These are phyloP conservation scores for Asparagopsis taxiformis DNA, from an alignment of 31 red algal genomes.

Conservation along the genomic window DNA sequence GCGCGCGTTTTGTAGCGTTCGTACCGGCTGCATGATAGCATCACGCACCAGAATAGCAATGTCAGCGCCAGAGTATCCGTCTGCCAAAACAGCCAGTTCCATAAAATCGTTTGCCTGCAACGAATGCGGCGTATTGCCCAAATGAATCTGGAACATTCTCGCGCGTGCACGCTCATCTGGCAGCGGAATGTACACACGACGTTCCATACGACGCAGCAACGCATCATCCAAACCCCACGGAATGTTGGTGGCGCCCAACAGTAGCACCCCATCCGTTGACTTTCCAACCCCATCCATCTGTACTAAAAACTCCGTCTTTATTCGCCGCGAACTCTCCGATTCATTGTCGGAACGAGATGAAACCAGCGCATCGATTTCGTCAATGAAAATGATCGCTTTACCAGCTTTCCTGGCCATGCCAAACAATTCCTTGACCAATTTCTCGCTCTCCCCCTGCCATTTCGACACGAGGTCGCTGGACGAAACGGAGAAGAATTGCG, in stretches of 20 bases:
- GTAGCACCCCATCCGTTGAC: constrained; percentile 63
- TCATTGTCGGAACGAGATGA: constrained; percentile 83
- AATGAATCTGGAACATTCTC: constrained; percentile 73
- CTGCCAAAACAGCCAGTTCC: constrained; percentile 47
- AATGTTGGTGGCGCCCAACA: constrained; percentile 97
- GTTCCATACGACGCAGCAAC: constrained; percentile 92
- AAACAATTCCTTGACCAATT: constrained; percentile 87
- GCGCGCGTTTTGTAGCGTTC: constrained; percentile 77
- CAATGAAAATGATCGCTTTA: constrained; percentile 86
- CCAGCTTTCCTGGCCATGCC: constrained; percentile 48
- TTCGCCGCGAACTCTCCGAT: constrained; percentile 84
- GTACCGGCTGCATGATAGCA: constrained; percentile 98
- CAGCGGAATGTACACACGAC: constrained; percentile 94
- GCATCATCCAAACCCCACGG: constrained; percentile 96
- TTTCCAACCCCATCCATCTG: constrained; percentile 98
- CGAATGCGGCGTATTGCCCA: constrained; percentile 58
- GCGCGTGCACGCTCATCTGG: constrained; percentile 76
- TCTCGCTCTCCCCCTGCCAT: constrained; percentile 94
- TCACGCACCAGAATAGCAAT: constrained; percentile 89
- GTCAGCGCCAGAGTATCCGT: constrained; percentile 94
- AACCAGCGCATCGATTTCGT: constrained; percentile 91
- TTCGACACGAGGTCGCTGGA: constrained; percentile 81
- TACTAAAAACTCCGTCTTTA: too few species aligned
- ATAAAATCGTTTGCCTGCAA: constrained; percentile 47
- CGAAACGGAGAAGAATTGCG: constrained; percentile 66